These are phyloP conservation scores for Didymella keratinophila DNA, from an alignment of 2,329 filamentous ascomycete species.

Conservation along the genomic window DNA sequence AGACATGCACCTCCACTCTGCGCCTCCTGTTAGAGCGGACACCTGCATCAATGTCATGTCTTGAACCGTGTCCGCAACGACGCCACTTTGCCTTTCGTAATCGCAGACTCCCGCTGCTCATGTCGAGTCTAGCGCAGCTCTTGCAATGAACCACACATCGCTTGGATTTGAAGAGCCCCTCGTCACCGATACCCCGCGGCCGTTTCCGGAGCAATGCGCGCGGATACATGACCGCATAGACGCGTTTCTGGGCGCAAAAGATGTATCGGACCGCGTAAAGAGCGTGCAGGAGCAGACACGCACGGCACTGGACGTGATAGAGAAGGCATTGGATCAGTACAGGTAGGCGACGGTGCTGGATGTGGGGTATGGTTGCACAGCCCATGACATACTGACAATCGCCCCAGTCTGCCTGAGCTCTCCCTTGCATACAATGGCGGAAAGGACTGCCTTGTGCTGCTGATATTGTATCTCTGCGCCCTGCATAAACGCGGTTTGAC, in stretches of 20 bases:
- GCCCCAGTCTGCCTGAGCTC: constrained; percentile 73
- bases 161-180: constrained; percentile 45
- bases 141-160: constrained; percentile 47
- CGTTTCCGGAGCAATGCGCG: constrained; percentile 55
- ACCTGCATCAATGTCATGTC: constrained; percentile 35
- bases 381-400: constrained; percentile 27
- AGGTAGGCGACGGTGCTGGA: constrained; percentile 60
- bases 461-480: constrained; percentile 82
- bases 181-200: constrained; percentile 56
- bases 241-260: constrained; percentile 69
- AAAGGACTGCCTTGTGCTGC: constrained; percentile 94
- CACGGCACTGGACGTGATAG: constrained; percentile 75
- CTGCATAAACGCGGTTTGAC: constrained; percentile 53
- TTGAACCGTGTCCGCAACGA: constrained; percentile 31
- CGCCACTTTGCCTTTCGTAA: constrained; percentile 26
- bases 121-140: constrained; percentile 44
- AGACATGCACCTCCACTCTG: constrained; percentile 28
- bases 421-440: constrained; percentile 97
- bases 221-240: constrained; percentile 67
- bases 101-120: constrained; percentile 34
- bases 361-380: constrained; percentile 9
- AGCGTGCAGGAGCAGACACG: constrained; percentile 78
- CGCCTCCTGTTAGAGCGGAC: constrained; percentile 24
- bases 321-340: constrained; percentile 78
- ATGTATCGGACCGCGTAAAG: constrained; percentile 64